Evolutionary conservation across 768 basidiomycete genomes (phyloP), one percentile per base, ranked within the genome.

Genomic region (Lactarius indigo): DNA sequence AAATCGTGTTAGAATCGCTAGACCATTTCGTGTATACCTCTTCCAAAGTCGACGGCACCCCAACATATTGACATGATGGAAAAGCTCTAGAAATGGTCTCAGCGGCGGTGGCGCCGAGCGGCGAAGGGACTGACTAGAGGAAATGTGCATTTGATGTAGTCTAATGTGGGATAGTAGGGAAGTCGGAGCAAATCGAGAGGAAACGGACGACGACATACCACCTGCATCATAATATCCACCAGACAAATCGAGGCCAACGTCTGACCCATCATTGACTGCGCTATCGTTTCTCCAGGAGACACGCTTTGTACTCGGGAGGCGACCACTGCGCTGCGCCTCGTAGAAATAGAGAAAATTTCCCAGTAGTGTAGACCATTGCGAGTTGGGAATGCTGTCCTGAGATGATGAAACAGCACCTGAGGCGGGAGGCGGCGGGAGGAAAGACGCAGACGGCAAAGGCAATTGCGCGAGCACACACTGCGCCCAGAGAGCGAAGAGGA

Each of bases 171-270:
- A 28, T n/a, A 17, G 30, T 50, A 28, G 20, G 33, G 20, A 18
- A 15, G 39, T 61, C 6, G 30, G 60, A 12, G 55, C 9, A n/a
- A 62, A 12, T 47, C 20, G 1, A 39, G 60, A 37, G 57, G 35
- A 26, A 33, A 1, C 30, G 18, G 23, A 42, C 52, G 23, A 42
- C 52, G 66, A 71, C 79, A 72, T 72, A 91, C 91, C 91, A 79
- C 94, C 94, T 66, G 95, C 94, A 80, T 96, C 95, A 74, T 92
- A 96, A 74, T 89, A 96, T 8, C 95, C 96, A 75, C 94, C 93
- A 37, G 82, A 86, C 61, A 97, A 78, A 75, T 98, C 91, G 18
- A 94, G 72, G 6, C 82, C 82, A 39, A 81, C 87, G 69, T 93
- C 89, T 65, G 80, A 76, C 17, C 94, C 96, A 76, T 98, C 96